Evolutionary conservation across 108 stramenopile species (phyloP), one percentile per base, ranked within the genome.

Genomic region (Cylindrotheca fusiformis): DNA sequence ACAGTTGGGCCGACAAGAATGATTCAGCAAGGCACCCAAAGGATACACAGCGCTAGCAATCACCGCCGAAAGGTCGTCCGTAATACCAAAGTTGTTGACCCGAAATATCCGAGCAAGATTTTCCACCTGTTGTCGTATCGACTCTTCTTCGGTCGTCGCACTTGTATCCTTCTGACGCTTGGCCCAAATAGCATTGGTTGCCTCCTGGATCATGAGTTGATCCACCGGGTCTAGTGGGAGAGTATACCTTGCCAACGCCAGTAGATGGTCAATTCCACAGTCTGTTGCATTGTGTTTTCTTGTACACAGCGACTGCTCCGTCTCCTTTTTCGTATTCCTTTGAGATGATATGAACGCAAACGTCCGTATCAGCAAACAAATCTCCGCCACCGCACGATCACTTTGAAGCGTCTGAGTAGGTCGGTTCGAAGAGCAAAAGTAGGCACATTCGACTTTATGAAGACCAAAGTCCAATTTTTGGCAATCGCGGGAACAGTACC

Each of bases 11-110:
- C 50, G 32, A 69, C 88, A 89, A 1, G 81, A 78, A 77, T 89
- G 88, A 44, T 89, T 89, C 36, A 89, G 48, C n/a, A 89, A 53
- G 21, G 88, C 88, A 2, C 80, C 88, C 23, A 71, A 52, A 8
- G 88, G 88, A 64, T 83, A 89, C 0, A 89, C 77, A 3, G 77
- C 88, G 22, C 72, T 59, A 8, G 68, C 88, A 24, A 84, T 60
- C 14, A 74, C 50, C 20, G 57, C 27, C 18, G 75, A 69, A 24
- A 89, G 52, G 2, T 59, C 49, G 69, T 89, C 65, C 1, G 70
- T 52, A 31, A 89, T 76, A 3, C 82, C 88, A 75, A 89, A 89
- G 49, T 89, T 89, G 63, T 89, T 89, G 50, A n/a, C 47, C 17
- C 57, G 55, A 68, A 75, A 75, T 45, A 59, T 36, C 23, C 50